Evolutionary conservation across 352 stramenopile genomes (phyloP), one percentile per base, ranked within the genome.

Genomic region (Phytopythium ostracodes): DNA sequence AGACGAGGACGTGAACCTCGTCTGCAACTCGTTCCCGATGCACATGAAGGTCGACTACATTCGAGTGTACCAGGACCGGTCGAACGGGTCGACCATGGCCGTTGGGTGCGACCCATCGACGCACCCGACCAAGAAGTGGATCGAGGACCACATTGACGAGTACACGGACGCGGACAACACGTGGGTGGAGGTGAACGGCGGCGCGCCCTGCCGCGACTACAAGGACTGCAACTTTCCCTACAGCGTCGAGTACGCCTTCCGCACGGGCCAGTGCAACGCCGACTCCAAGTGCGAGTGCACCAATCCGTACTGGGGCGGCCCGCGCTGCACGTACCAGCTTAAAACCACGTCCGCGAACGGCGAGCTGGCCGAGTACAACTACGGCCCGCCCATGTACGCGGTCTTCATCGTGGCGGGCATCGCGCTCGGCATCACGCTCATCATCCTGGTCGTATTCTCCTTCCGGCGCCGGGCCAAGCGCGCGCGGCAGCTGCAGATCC

Each of bases 1-100:
- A n/a, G 47, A 79, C 33, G 42, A 63, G 0, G 62, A 75, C 40
- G 57, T 50, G 59, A 89, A 88, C 67, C 81, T 69, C 68, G 86
- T 89, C 50, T 96, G 87, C 64, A 73, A 93, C 59, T 82, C 68
- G 55, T 91, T 96, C 64, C 84, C 81, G 8, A 75, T 89, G 68
- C 82, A 84, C 71, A 94, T 93, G 77, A 83, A 94, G 61, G 85
- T 97, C 62, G 88, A 97, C 70, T 94, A 94, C 68, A 72, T 97
- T 8, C 79, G 89, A 6, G 24, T 91, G 64, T 91, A 88, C 49
- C 81, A 92, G 65, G 79, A 92, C 64, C 63, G 49, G 40, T 75
- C 67, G 12, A 15, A 63, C 7, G 51, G 47, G 24, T 82, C 76
- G 8, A 76, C 35, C 20, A 92, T 92, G 81, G 59, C 63, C 1